Evolutionary conservation across 208 protist species (phyloP), one percentile per base, ranked within the genome.

Genomic region (Jaenimonas drosophilae): DNA sequence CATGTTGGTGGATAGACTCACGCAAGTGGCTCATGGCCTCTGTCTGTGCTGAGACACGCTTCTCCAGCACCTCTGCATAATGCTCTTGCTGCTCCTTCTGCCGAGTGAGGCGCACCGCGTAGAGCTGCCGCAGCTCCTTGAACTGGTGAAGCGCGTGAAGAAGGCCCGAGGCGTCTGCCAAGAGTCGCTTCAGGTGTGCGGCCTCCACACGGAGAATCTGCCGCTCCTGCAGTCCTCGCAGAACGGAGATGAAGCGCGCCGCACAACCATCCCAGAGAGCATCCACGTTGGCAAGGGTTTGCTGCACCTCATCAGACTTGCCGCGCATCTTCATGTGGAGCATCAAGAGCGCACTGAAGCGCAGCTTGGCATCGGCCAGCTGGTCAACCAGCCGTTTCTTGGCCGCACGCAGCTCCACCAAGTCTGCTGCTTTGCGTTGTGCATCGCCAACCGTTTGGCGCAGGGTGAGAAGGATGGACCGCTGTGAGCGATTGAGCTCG

Each of bases 361-460:
- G 61, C 0, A 86, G 55, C 12, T 41, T 24, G 39, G 58, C 50
- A 40, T 84, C 70, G 16, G 65, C 54, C 1, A 90, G 59, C 41
- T 84, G 70, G 6, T 79, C 49, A 2, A 60, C 58, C 24, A 80
- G 58, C 3, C 66, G 61, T 1, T 23, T 23, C 30, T 56, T 72
- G 28, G 64, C 56, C 14, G 66, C 52, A n/a, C 46, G 54, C 9
- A 86, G 51, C 19, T 85, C 77, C 12, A 41, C 43, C 19, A 81
- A 49, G 50, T 88, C 75, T 19, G 72, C 53, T 9, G 42, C 32
- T 4, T 76, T 70, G 6, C 77, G 64, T 53, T 72, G 52, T 14
- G 86, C 67, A 24, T 80, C 76, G 9, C 64, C 73, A 34, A 76
- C 64, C 17, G 60, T 50, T 49, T 70, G 64, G 31, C 76, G 65